Percentiles rank a stretch among this genome's conserved stretches.
phyloP scores from a whole-genome alignment of 805 yeast species.

The Candida palmyrensis region DNA sequence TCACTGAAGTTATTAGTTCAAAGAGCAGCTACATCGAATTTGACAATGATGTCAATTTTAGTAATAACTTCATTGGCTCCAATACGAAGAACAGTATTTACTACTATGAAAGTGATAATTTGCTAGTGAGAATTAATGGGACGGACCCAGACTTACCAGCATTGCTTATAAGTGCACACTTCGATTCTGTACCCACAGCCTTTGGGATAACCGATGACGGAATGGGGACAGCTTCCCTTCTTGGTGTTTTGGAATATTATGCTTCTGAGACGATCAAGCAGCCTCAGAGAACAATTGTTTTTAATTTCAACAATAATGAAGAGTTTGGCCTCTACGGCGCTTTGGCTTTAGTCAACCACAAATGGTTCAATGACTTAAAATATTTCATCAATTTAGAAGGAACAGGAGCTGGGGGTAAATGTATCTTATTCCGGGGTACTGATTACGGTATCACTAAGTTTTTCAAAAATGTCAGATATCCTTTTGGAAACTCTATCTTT shows the following conservation, averaged over 20 bases:
- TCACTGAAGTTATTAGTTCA: conserved; percentile 31
- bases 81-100: conserved; percentile 43
- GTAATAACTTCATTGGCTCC: conserved; percentile 48
- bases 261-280: conserved; percentile 26
- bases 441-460: conserved; percentile 66
- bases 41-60: conserved; percentile 37
- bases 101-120: conserved; percentile 80
- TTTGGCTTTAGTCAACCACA: conserved; percentile 61
- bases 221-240: conserved; percentile 75
- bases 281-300: conserved; percentile 68
- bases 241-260: conserved; percentile 60
- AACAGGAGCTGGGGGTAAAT: conserved; percentile 86
- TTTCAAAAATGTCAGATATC: conserved; percentile 51
- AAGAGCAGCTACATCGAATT: conserved; percentile 31
- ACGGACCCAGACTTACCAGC: conserved; percentile 54
- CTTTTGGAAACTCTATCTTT: conserved; percentile 75
- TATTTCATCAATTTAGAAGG: conserved; percentile 84
- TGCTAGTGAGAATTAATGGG: conserved; percentile 74
- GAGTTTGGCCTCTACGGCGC: conserved; percentile 89
- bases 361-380: conserved; percentile 58
- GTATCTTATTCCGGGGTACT: conserved; percentile 78
- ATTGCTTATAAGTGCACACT: conserved; percentile 77
- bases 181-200: conserved; percentile 82
- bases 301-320: conserved; percentile 87
- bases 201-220: conserved; percentile 93